A percentile compares a stretch with the other conserved stretches of the same genome.
phyloP scores from a whole-genome alignment of 2,329 filamentous ascomycete genomes.

The Scedosporium aurantiacum region DNA sequence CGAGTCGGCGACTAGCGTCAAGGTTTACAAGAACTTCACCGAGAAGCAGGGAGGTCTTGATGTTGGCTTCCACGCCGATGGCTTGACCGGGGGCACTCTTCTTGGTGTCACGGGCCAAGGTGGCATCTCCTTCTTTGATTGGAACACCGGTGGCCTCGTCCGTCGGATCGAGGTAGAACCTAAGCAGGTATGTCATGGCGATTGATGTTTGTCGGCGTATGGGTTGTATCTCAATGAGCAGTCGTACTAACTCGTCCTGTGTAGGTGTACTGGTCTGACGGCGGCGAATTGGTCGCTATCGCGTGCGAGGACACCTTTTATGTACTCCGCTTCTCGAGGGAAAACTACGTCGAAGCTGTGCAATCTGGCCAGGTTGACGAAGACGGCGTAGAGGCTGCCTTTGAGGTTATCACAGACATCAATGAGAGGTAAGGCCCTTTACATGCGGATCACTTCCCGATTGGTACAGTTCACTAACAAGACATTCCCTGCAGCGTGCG shows the following conservation, averaged over 20 bases:
- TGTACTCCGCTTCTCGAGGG: slow-evolving; percentile 80
- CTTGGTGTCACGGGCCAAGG: slow-evolving; percentile 92
- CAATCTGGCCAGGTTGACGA: slow-evolving; percentile 74
- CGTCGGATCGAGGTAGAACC: slow-evolving; percentile 79
- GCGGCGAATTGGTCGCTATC: slow-evolving; percentile 81
- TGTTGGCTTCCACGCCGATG: slow-evolving; percentile 90
- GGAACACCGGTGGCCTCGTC: slow-evolving; percentile 80
- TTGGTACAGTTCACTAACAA: slow-evolving; percentile 3
- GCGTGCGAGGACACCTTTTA: slow-evolving; percentile 95
- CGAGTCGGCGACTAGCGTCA: slow-evolving; percentile 86
- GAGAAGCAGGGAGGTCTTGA: slow-evolving; percentile 83
- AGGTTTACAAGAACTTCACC: slow-evolving; percentile 96
- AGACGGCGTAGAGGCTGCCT: slow-evolving; percentile 89
- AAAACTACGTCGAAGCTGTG: slow-evolving; percentile 74
- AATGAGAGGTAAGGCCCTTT: slow-evolving; percentile 63
- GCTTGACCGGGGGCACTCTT: slow-evolving; percentile 75
- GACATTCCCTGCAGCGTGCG: slow-evolving; percentile 51
- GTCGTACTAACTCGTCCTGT: slow-evolving; percentile 6
- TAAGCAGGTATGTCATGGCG: slow-evolving; percentile 26
- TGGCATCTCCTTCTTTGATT: slow-evolving; percentile 93
- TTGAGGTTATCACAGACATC: slow-evolving; percentile 93
- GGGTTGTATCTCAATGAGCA: neutral
- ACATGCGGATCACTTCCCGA: neutral
- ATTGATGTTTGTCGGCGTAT: neutral
- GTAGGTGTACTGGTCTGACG: slow-evolving; percentile 94